These are phyloP conservation scores for Mortierella antarctica DNA, from an alignment of 192 early-diverging fungal species.

Conservation along the genomic window DNA sequence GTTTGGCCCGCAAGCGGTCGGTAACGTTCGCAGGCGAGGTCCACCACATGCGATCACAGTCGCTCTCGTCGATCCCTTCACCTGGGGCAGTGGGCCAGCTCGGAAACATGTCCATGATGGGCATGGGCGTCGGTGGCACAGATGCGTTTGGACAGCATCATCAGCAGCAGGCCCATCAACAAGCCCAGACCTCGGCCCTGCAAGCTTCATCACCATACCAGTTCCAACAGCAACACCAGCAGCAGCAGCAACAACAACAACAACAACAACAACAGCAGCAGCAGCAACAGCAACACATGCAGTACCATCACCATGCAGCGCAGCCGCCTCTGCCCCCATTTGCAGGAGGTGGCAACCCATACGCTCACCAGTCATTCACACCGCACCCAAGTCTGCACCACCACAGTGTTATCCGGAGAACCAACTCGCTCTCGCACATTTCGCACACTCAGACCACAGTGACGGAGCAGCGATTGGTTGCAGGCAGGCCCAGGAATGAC, in stretches of 20 bases:
- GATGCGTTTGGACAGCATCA: conserved; percentile 32
- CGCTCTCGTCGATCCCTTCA: conserved; percentile 38
- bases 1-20: conserved; percentile 27
- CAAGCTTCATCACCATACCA: conserved; percentile 5
- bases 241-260: too few relatives aligned
- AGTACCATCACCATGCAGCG: conserved; percentile 12
- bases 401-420: conserved; percentile 30
- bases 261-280: conserved; percentile 19
- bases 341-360: conserved; percentile 1
- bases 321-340: conserved; percentile 22
- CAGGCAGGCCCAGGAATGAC: conserved; percentile 35
- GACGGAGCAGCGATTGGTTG: conserved; percentile 28
- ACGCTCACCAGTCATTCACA: conserved; percentile 16
- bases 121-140: conserved; percentile 3
- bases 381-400: conserved; percentile 25
- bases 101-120: conserved; percentile 37
- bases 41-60: conserved; percentile 38
- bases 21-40: conserved; percentile 45
- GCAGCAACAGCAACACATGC: conserved; percentile 20
- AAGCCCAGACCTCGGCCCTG: background rate
- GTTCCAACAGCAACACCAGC: conserved; percentile 14
- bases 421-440: conserved; percentile 34
- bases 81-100: conserved; percentile 18
- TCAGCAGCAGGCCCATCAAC: conserved; percentile 33
- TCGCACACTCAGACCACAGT: conserved; percentile 15